Percentiles rank a stretch among this genome's conserved stretches.
These are phyloP conservation scores for Zopfochytrium polystomum DNA, from an alignment of 371 early-diverging fungal species.

Conservation along the genomic window DNA sequence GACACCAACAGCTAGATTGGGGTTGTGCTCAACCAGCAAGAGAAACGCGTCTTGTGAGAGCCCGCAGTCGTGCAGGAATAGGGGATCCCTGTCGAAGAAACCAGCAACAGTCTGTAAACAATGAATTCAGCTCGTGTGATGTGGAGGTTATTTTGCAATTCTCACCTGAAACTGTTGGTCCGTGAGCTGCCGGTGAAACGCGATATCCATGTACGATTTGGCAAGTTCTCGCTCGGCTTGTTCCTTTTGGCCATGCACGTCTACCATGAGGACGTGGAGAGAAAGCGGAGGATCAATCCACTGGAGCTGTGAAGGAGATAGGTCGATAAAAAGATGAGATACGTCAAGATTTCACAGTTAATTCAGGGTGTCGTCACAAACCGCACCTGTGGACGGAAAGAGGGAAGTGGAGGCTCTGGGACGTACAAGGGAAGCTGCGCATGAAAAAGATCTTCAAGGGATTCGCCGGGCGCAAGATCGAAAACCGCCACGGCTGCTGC, in stretches of 20 bases:
- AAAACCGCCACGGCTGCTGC: neutral
- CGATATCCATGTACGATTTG: no score
- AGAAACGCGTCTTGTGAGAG: neutral
- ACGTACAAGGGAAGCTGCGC: neutral
- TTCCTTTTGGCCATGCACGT: no score
- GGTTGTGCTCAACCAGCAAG: conserved; percentile 32
- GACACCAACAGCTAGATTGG: conserved; percentile 22
- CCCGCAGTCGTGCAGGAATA: neutral
- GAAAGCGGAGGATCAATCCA: neutral
- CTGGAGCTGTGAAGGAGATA: neutral
- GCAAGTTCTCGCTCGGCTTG: no score
- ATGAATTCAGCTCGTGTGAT: neutral
- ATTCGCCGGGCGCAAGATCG: neutral
- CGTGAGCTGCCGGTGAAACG: no score
- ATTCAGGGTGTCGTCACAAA: no score
- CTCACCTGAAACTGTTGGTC: no score
- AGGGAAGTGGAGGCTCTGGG: neutral
- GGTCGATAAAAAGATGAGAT: neutral
- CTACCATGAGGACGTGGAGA: no score
- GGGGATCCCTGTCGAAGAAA: neutral
- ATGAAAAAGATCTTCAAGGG: neutral
- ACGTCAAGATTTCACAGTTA: neutral
- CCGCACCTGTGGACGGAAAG: neutral
- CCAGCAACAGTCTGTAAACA: neutral
- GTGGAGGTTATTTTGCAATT: no score